Conservation (phyloP, 179 eudicot genomes). For the Gypsophila paniculata region DNA sequence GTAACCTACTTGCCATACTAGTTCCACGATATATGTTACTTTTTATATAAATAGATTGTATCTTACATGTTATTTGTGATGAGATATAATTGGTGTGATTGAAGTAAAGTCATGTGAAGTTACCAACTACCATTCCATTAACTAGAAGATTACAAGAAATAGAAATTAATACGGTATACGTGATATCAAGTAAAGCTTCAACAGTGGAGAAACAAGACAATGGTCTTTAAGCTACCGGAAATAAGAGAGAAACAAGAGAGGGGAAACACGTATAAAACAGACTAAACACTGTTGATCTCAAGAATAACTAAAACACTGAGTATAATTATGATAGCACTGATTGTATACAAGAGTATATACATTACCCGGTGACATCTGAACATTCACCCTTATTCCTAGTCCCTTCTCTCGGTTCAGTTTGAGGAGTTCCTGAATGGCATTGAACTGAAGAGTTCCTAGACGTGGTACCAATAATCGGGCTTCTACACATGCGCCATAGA, state of each 20-base stretch:
- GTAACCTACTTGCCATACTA: neutral
- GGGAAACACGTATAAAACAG: neutral
- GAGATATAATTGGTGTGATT: no score
- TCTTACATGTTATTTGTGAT: neutral
- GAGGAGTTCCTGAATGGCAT: slow-evolving; percentile 43
- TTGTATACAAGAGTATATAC: neutral
- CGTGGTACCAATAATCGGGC: slow-evolving; percentile 26
- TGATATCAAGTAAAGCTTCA: no score
- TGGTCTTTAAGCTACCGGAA: neutral
- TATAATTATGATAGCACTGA: neutral
- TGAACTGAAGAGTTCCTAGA: slow-evolving; percentile 37
- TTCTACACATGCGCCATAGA: slow-evolving; percentile 38
- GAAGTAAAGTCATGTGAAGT: no score
- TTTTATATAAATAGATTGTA: neutral
- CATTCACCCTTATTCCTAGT: slow-evolving; percentile 31
- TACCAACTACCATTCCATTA: no score
- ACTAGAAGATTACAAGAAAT: no score
- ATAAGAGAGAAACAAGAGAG: neutral
- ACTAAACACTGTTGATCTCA: neutral
- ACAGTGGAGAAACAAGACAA: neutral
- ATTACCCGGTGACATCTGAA: slow-evolving; percentile 53
- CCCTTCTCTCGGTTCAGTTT: slow-evolving; percentile 46
- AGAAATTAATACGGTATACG: no score
- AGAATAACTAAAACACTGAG: neutral
- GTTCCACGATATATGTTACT: neutral